Conservation (phyloP, 139 green algal species). For the Chlamydomonas applanata region DNA sequence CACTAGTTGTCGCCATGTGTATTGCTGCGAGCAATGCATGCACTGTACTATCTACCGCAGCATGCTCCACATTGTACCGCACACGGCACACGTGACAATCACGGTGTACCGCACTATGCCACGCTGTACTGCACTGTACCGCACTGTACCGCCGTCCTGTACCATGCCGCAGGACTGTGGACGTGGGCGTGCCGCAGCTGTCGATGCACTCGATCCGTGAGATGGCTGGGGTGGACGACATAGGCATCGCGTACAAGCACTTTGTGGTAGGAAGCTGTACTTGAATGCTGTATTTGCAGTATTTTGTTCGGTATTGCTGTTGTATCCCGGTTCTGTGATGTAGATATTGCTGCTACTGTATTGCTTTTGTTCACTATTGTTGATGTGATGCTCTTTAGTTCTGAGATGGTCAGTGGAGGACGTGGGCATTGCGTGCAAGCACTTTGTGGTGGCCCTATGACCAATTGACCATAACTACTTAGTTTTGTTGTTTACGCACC, state of each 20-base stretch:
- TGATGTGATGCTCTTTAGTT: not conserved
- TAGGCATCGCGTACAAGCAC: constrained; percentile 63
- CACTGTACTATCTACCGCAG: too few relatives aligned
- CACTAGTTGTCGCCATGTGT: too few relatives aligned
- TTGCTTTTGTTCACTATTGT: not conserved
- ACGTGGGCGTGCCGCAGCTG: constrained; percentile 78
- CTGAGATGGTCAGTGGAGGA: too few relatives aligned
- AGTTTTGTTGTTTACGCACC: too few relatives aligned
- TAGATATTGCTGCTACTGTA: not conserved
- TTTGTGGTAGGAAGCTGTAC: constrained; percentile 38
- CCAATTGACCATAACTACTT: too few relatives aligned
- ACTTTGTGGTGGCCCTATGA: too few relatives aligned
- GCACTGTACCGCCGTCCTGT: not conserved
- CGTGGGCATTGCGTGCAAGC: constrained; percentile 56
- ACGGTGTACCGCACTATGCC: too few relatives aligned
- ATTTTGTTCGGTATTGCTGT: too few relatives aligned
- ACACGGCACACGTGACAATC: too few relatives aligned
- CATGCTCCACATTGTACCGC: too few relatives aligned
- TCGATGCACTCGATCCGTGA: constrained; percentile 87
- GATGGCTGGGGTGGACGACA: constrained; percentile 73
- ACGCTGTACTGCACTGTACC: constrained; percentile 55
- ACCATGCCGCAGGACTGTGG: constrained; percentile 85
- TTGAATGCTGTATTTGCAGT: too few relatives aligned
- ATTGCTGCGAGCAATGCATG: too few relatives aligned
- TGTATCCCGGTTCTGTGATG: constrained; percentile 72